These are phyloP conservation scores for Aquanectria penicillioides DNA, from an alignment of 2,329 filamentous ascomycete species.

Conservation along the genomic window DNA sequence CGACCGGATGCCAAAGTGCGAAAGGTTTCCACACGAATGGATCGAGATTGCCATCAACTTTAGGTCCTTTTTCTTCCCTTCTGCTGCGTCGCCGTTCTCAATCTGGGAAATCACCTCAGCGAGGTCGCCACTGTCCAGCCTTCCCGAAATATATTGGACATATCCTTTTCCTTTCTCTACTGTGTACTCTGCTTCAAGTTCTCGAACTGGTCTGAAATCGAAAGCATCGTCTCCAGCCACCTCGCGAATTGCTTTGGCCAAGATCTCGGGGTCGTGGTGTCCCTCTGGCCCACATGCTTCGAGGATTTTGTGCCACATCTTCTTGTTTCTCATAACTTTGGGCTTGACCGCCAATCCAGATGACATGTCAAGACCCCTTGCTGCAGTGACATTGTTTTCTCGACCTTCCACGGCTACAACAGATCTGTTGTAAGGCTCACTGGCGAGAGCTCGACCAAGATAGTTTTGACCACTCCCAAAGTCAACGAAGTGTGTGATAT, in stretches of 20 bases:
- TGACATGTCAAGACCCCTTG: constrained; percentile 83
- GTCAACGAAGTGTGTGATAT: constrained; percentile 89
- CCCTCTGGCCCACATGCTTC: constrained; percentile 47
- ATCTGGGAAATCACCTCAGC: constrained; percentile 73
- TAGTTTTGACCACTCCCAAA: constrained; percentile 98
- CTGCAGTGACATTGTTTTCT: constrained; percentile 86
- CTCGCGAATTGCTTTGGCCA: constrained; percentile 48
- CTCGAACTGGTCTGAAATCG: constrained; percentile 60
- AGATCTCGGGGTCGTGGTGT: constrained; percentile 52
- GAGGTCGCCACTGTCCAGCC: constrained; percentile 78
- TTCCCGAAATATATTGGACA: constrained; percentile 81
- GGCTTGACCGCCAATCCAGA: constrained; percentile 80
- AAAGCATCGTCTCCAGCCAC: constrained; percentile 47
- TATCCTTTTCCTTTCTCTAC: constrained; percentile 71
- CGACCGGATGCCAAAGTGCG: constrained; percentile 91
- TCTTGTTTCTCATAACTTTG: constrained; percentile 83
- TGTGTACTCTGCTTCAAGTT: constrained; percentile 61
- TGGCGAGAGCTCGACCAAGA: constrained; percentile 86
- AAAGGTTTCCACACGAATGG: constrained; percentile 97
- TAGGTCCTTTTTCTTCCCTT: constrained; percentile 49
- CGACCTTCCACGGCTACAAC: constrained; percentile 92
- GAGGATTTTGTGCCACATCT: constrained; percentile 70
- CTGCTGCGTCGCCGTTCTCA: constrained; percentile 42
- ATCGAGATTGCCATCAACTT: constrained; percentile 90
- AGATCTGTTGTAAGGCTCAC: constrained; percentile 83